Evolutionary conservation across 106 monocot species (phyloP).

Genomic region (Dioscorea alata): DNA sequence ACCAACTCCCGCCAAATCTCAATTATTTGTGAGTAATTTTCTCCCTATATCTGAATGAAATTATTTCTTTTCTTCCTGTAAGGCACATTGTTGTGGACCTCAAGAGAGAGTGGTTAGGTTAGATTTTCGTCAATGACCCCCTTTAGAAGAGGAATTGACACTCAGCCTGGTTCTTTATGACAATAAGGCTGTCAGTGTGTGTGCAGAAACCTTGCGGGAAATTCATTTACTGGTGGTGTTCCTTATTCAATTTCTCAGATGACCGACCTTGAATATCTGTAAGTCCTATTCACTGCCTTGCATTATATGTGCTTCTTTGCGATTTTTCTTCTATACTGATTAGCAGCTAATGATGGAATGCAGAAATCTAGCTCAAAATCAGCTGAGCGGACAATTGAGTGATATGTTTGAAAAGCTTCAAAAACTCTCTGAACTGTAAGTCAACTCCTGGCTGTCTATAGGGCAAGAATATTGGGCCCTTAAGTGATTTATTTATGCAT

Average conservation of each 20-base stretch:
- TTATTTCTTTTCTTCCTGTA: background rate
- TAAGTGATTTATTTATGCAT: too few relatives aligned
- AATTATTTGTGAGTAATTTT: slow-evolving; percentile 54
- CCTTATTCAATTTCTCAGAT: slow-evolving; percentile 97
- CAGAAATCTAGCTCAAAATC: slow-evolving; percentile 86
- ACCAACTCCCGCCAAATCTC: slow-evolving; percentile 93
- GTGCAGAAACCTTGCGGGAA: slow-evolving; percentile 75
- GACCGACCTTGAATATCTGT: slow-evolving; percentile 78
- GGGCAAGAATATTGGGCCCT: too few relatives aligned
- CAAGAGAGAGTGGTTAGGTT: too few relatives aligned
- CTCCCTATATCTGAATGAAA: background rate
- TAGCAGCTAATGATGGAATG: slow-evolving; percentile 8
- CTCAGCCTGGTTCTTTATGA: background rate
- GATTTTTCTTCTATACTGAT: slow-evolving; percentile 7
- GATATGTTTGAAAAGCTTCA: slow-evolving; percentile 91
- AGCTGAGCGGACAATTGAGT: slow-evolving; percentile 75
- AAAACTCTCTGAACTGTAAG: slow-evolving; percentile 75
- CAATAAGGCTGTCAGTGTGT: background rate
- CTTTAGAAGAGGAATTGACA: too few relatives aligned
- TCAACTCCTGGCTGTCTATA: slow-evolving; percentile 4
- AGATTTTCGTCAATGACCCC: too few relatives aligned
- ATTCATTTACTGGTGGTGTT: slow-evolving; percentile 77
- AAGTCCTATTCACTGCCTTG: slow-evolving; percentile 10
- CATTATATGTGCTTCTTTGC: background rate
- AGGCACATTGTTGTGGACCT: too few relatives aligned